A percentile compares a stretch with the other conserved stretches of the same genome.
Evolutionary conservation across 305 asterid species (phyloP).

Genomic region (Lippia alba): DNA sequence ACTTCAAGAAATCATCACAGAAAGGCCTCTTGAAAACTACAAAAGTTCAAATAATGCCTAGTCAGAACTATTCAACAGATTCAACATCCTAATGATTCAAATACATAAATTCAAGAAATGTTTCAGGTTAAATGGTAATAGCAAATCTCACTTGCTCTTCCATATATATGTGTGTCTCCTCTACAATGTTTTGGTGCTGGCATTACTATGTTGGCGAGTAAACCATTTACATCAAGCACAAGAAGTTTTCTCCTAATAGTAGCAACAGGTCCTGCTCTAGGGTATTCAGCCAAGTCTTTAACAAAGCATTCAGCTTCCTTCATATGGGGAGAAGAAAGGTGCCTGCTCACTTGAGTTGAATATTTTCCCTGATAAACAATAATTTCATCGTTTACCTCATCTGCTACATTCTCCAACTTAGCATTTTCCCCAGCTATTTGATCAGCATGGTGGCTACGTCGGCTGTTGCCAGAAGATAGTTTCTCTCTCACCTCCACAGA

Average conservation of each 20-base stretch:
- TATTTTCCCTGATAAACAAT: constrained; percentile 33
- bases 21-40: constrained; percentile 95
- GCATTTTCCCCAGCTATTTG: constrained; percentile 28
- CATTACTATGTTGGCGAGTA: constrained; percentile 75
- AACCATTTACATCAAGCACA: constrained; percentile 91
- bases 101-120: neutral
- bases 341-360: constrained; percentile 34
- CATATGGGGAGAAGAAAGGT: constrained; percentile 32
- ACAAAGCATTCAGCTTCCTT: constrained; percentile 36
- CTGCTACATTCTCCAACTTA: constrained; percentile 24
- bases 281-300: constrained; percentile 28
- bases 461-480: constrained; percentile 30
- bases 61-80: constrained; percentile 31
- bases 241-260: constrained; percentile 65
- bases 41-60: constrained; percentile 23
- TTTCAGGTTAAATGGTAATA: constrained; percentile 23
- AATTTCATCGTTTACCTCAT: constrained; percentile 30
- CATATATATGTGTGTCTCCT: constrained; percentile 52
- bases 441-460: constrained; percentile 14
- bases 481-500: constrained; percentile 37
- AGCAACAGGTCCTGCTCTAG: constrained; percentile 30
- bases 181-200: constrained; percentile 65
- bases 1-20: constrained; percentile 77
- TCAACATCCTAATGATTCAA: neutral
- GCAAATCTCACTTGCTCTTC: constrained; percentile 78